Evolutionary conservation across 345 rosid species (phyloP).

Genomic region (Lepidium didymum): DNA sequence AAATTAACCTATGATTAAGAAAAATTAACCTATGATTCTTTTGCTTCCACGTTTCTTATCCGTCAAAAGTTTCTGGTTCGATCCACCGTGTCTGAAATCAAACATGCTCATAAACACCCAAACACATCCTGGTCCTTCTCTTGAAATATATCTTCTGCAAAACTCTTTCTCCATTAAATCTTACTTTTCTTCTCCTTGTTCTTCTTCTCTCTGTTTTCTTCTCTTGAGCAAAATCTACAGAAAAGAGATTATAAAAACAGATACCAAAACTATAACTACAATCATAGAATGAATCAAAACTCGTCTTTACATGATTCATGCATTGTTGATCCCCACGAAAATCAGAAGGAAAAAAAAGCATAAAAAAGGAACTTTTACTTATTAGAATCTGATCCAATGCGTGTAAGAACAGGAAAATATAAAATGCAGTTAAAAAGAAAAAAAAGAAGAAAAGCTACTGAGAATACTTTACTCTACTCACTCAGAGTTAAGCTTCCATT

Average conservation of each 20-base stretch:
- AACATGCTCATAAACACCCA: constrained; percentile 76
- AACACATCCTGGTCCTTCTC: constrained; percentile 70
- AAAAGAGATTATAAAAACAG: not conserved
- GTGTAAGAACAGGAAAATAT: constrained; percentile 5
- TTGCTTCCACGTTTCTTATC: constrained; percentile 51
- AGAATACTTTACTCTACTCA: not conserved
- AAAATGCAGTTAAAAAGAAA: not conserved
- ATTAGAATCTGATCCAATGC: constrained; percentile 19
- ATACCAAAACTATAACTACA: constrained; percentile 4
- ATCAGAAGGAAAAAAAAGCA: not conserved
- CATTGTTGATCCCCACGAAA: constrained; percentile 4
- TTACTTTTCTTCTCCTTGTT: constrained; percentile 4
- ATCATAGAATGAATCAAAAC: not conserved
- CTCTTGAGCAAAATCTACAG: not conserved
- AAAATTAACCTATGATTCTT: constrained; percentile 17
- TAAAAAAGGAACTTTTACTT: not conserved
- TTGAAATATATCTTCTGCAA: constrained; percentile 35
- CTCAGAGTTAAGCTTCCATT: constrained; percentile 11
- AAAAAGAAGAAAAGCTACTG: not conserved
- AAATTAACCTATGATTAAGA: constrained; percentile 5
- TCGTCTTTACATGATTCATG: constrained; percentile 13
- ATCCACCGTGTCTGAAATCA: constrained; percentile 68
- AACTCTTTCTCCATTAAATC: constrained; percentile 27
- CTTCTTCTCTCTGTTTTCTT: not conserved
- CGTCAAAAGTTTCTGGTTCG: constrained; percentile 57